Base-by-base conservation (phyloP, 2,329 filamentous ascomycete species). In the Clarireedia monteithiana region DNA sequence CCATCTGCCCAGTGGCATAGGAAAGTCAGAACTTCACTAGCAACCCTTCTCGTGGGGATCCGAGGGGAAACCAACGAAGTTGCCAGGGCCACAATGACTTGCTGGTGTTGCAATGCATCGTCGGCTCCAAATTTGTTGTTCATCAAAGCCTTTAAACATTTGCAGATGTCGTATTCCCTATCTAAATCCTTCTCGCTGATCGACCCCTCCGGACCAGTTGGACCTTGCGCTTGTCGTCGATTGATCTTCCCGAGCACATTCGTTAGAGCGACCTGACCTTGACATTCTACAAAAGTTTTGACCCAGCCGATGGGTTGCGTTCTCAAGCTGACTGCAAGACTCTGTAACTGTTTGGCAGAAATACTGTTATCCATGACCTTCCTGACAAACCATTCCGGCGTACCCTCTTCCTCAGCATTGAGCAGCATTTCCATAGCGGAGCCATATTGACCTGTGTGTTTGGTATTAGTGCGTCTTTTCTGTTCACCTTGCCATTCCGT, bases 41-140 rank as follows among this genome's bases (percentile, higher is more conserved):
- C 91, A 53, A 97, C 81, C 69, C 96, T 97, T 66, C 94, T 80
- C 1, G 94, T 97, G 49, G 91, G 94, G 57, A 99, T 77, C 51
- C 94, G 84, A 7, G 91, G 87, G 9, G 91, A 96, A 53, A 91
- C 89, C 56, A 99, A 77, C 38, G 90, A 96, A 23, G 84, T 91
- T 50, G 87, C 89, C 46, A 99, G 78, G 1, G 94, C 89, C 56
- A 95, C 84, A 60, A 96, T 86, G 60, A 97, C 89, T 68, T 92
- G 89, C 68, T 94, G 88, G 69, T 97, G 91, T 59, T 83, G 78
- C 56, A 99, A 77, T 17, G 94, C 94, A 78, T 99, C 91, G 69
- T 99, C 94, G 59, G 94, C 94, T 59, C 94, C 94, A 70, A 95
- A 97, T 71, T 96, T 96, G 81, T 96, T 99, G 82, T 99, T 99